Conservation (phyloP, 2,329 filamentous ascomycete genomes). For the Penicillium sp. region DNA sequence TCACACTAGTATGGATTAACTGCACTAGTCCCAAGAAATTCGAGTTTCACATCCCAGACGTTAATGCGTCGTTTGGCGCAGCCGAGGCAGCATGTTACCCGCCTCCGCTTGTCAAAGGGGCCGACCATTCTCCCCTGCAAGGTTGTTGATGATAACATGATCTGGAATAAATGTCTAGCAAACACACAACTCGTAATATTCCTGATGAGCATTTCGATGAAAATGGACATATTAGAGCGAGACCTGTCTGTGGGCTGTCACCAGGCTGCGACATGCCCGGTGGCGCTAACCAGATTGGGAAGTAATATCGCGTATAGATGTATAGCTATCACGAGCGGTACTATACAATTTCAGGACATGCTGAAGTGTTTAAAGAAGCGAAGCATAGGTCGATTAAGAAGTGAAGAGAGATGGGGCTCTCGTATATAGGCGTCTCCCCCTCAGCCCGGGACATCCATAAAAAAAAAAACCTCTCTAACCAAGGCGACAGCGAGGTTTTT, state of each 20-base stretch:
- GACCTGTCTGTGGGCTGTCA: background rate
- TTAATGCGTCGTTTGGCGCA: slow-evolving; percentile 7
- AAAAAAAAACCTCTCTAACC: too few relatives aligned
- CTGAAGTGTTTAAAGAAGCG: too few relatives aligned
- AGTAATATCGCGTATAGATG: background rate
- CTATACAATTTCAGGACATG: too few relatives aligned
- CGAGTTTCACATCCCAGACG: background rate
- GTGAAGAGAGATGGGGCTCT: too few relatives aligned
- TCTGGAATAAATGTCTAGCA: background rate
- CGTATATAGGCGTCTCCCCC: too few relatives aligned
- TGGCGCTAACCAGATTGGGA: background rate
- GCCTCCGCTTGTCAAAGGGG: slow-evolving; percentile 7
- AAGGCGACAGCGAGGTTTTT: too few relatives aligned
- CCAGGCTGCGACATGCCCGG: background rate
- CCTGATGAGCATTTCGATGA: background rate
- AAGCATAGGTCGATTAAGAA: too few relatives aligned
- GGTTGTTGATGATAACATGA: background rate
- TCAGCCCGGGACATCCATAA: too few relatives aligned
- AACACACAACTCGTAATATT: too few relatives aligned
- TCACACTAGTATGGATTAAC: background rate
- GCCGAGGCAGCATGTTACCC: slow-evolving; percentile 1
- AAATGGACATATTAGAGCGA: background rate
- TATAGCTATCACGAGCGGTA: too few relatives aligned
- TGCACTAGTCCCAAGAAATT: background rate
- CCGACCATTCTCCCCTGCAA: background rate